Conservation (phyloP, 192 early-diverging fungal genomes). For the Gaertneriomyces sp. region DNA sequence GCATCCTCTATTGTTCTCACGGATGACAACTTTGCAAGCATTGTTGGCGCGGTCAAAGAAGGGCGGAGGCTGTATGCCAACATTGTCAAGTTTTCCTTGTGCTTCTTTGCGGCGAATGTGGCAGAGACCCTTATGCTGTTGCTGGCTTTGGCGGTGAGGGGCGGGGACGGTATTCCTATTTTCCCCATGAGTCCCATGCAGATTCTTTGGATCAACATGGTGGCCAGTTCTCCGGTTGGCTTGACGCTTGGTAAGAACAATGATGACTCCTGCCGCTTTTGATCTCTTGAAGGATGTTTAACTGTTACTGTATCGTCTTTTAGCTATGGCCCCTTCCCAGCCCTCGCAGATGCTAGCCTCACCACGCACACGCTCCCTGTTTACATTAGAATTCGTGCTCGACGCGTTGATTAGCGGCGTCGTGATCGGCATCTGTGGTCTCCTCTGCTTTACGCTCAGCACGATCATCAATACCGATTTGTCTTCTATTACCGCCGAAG, state of each 20-base stretch:
- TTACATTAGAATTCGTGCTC: slow-evolving; percentile 5
- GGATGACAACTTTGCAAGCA: slow-evolving; percentile 87
- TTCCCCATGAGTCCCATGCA: slow-evolving; percentile 83
- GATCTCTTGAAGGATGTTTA: no score
- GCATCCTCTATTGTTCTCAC: slow-evolving; percentile 89
- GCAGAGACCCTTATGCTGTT: slow-evolving; percentile 36
- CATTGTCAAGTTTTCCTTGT: slow-evolving; percentile 95
- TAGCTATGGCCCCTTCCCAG: background rate
- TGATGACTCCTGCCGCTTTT: no score
- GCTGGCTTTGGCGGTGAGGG: slow-evolving; percentile 28
- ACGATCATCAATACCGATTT: background rate
- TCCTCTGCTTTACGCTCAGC: background rate
- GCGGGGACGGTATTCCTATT: slow-evolving; percentile 56
- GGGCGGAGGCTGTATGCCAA: slow-evolving; percentile 90
- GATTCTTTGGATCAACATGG: slow-evolving; percentile 91
- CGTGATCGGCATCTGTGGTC: background rate
- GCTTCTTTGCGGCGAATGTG: slow-evolving; percentile 93
- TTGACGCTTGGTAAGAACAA: slow-evolving; percentile 72
- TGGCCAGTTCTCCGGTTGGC: slow-evolving; percentile 90
- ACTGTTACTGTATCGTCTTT: no score
- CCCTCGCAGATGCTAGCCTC: background rate
- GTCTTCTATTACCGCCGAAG: background rate
- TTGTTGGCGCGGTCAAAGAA: slow-evolving; percentile 94
- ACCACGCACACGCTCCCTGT: slow-evolving; percentile 9
- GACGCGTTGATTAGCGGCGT: slow-evolving; percentile 32